phyloP scores from a whole-genome alignment of 2,329 filamentous ascomycete genomes.

The Sporothrix brunneoviolacea region DNA sequence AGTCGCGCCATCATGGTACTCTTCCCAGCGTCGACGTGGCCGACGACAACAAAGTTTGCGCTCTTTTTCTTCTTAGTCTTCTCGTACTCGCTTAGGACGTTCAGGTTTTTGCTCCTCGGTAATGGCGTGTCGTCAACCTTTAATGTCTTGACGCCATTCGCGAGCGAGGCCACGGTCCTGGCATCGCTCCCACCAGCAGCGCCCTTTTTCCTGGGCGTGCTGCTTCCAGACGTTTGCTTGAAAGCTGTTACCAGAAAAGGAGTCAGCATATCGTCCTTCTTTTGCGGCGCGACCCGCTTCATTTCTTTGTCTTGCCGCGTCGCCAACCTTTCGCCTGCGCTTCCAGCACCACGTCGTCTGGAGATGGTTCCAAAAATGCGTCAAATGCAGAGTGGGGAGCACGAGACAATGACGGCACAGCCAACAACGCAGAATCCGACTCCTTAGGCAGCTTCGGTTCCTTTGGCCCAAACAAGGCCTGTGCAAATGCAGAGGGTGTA shows the following conservation, averaged over 20 bases:
- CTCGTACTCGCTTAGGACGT: conserved; percentile 76
- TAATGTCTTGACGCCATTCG: conserved; percentile 32
- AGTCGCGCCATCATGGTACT: conserved; percentile 97
- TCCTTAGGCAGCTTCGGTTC: conserved; percentile 18
- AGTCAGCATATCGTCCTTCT: conserved; percentile 14
- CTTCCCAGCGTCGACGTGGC: conserved; percentile 96
- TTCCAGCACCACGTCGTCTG: conserved; percentile 80
- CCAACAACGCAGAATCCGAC: conserved; percentile 25
- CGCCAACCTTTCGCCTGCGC: conserved; percentile 86
- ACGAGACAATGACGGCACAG: conserved; percentile 45
- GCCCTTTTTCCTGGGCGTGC: conserved; percentile 31
- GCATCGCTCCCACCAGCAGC: background rate
- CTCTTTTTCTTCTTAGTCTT: conserved; percentile 70
- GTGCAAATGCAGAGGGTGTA: conserved; percentile 51
- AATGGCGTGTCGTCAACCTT: conserved; percentile 46
- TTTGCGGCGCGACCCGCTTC: background rate
- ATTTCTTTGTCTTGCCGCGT: conserved; percentile 39
- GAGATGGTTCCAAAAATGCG: conserved; percentile 78
- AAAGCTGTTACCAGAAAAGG: conserved; percentile 38
- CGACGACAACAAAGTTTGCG: conserved; percentile 88
- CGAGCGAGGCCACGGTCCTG: conserved; percentile 11
- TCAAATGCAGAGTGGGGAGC: conserved; percentile 37
- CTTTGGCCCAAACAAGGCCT: conserved; percentile 42
- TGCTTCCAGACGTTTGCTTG: conserved; percentile 34
- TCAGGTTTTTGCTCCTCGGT: conserved; percentile 69